Evolutionary conservation across 148 eudicot species (phyloP).

Genomic region (Gaultheria prostrata): DNA sequence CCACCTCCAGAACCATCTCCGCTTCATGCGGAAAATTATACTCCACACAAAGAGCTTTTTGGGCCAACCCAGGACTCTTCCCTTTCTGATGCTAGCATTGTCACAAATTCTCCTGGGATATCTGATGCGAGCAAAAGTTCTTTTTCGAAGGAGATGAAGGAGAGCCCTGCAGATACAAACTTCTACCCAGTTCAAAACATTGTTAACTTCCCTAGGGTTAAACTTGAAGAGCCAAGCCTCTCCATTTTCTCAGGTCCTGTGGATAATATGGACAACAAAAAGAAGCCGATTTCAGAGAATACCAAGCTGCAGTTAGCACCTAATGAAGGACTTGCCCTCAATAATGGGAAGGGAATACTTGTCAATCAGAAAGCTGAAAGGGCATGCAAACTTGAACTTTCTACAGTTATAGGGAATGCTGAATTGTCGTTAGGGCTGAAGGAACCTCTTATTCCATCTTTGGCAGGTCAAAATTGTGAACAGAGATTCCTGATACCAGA

Average conservation of each 20-base stretch:
- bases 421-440: constrained; percentile 25
- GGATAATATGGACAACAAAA: constrained; percentile 14
- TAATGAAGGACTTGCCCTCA: background rate
- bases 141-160: constrained; percentile 14
- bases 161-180: background rate
- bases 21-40: background rate
- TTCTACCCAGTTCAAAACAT: background rate
- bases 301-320: constrained; percentile 9
- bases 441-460: constrained; percentile 11
- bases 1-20: constrained; percentile 20
- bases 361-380: background rate
- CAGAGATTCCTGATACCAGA: background rate
- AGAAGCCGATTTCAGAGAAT: constrained; percentile 9
- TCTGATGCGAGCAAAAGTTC: constrained; percentile 18
- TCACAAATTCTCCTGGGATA: constrained; percentile 10
- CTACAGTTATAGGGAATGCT: constrained; percentile 9
- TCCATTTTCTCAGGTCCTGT: constrained; percentile 1
- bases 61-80: constrained; percentile 11
- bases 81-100: background rate
- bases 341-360: constrained; percentile 13
- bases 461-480: constrained; percentile 13
- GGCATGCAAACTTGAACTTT: constrained; percentile 14
- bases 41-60: background rate
- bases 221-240: constrained; percentile 14
- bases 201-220: background rate